Conservation (phyloP, 371 early-diverging fungal genomes). For the Conidiobolus coronatus region DNA sequence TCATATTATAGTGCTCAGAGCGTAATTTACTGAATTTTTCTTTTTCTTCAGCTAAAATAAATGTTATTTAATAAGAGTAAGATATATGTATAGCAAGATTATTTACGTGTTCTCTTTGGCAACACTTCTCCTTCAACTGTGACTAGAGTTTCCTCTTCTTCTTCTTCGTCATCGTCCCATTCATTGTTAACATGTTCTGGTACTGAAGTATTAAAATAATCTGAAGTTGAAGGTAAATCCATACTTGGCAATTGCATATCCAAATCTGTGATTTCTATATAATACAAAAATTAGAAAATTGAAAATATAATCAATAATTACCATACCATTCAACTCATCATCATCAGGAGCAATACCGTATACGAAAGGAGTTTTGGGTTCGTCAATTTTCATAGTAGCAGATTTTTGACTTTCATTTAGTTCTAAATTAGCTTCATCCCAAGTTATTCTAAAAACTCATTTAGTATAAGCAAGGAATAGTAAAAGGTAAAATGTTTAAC, state of each 20-base stretch:
- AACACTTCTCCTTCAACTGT: too few relatives aligned
- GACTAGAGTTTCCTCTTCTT: neutral
- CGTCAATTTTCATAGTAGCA: constrained; percentile 86
- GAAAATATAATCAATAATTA: neutral
- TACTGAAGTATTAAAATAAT: neutral
- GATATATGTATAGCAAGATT: neutral
- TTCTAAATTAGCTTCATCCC: constrained; percentile 89
- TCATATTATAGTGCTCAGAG: constrained; percentile 4
- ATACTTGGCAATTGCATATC: neutral
- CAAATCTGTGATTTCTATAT: constrained; percentile 2
- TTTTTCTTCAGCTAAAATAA: neutral
- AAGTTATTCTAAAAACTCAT: constrained; percentile 27
- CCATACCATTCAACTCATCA: neutral
- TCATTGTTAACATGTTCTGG: neutral
- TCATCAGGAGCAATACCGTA: neutral
- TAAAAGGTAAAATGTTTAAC: too few relatives aligned
- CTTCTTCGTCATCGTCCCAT: constrained; percentile 2
- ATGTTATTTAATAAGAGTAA: neutral
- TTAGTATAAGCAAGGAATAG: too few relatives aligned
- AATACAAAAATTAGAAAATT: neutral
- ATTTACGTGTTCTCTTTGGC: too few relatives aligned
- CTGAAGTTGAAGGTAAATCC: neutral
- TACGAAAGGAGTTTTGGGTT: constrained; percentile 92
- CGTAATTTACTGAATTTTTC: neutral
- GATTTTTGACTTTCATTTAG: constrained; percentile 76